Evolutionary conservation across 352 stramenopile genomes (phyloP).

Genomic region (Pythium brachiatum): DNA sequence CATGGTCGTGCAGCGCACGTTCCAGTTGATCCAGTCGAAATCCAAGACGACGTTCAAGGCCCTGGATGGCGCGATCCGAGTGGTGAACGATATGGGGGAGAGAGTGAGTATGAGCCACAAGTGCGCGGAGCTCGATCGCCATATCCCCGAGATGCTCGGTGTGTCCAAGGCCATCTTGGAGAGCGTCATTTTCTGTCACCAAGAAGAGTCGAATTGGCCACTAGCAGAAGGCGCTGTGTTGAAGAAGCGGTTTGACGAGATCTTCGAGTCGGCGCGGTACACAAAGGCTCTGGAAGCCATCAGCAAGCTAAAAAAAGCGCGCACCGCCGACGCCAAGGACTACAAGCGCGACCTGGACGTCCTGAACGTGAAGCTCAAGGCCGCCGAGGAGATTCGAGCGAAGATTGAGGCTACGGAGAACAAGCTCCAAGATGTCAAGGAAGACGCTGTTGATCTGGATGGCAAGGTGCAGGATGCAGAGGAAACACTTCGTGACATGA

Average conservation of each 20-base stretch:
- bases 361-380: slow-evolving; percentile 84
- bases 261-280: slow-evolving; percentile 99
- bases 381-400: slow-evolving; percentile 42
- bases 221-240: slow-evolving; percentile 94
- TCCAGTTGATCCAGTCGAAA: slow-evolving; percentile 95
- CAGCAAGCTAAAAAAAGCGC: slow-evolving; percentile 91
- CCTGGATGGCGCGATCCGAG: slow-evolving; percentile 94
- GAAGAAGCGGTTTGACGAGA: slow-evolving; percentile 99
- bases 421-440: slow-evolving; percentile 37
- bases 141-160: slow-evolving; percentile 94
- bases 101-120: slow-evolving; percentile 93
- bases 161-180: slow-evolving; percentile 98
- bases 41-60: slow-evolving; percentile 92
- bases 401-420: slow-evolving; percentile 51
- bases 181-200: slow-evolving; percentile 99
- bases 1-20: slow-evolving; percentile 93
- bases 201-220: slow-evolving; percentile 98
- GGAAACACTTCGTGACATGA: slow-evolving; percentile 53
- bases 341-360: slow-evolving; percentile 92
- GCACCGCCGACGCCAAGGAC: slow-evolving; percentile 83
- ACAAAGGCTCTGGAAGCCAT: slow-evolving; percentile 98
- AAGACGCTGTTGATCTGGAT: slow-evolving; percentile 35
- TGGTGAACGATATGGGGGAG: slow-evolving; percentile 89
- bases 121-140: slow-evolving; percentile 93
- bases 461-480: slow-evolving; percentile 43